Conservation (phyloP, 139 green algal genomes). For the Prasinococcaceae sp. region DNA sequence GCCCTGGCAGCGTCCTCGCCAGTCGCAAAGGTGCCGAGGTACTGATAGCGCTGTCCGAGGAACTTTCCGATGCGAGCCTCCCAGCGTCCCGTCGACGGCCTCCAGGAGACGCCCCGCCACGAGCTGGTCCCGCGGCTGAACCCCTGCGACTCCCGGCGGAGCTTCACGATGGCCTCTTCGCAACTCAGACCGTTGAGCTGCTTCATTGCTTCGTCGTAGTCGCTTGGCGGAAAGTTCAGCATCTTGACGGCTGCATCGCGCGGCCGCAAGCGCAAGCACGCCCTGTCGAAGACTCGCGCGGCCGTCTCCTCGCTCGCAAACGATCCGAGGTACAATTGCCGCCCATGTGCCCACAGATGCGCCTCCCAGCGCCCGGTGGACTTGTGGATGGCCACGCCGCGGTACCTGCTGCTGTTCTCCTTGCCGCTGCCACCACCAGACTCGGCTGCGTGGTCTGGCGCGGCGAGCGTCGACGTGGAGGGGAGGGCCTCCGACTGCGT, state of each 20-base stretch:
- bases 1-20: too few relatives aligned
- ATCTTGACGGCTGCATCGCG: not conserved
- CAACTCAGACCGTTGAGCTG: conserved; percentile 30
- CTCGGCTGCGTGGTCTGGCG: too few relatives aligned
- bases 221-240: conserved; percentile 43
- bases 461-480: too few relatives aligned
- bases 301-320: not conserved
- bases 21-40: conserved; percentile 56
- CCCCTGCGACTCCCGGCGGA: conserved; percentile 37
- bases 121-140: conserved; percentile 29
- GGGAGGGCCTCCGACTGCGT: too few relatives aligned
- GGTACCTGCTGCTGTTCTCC: too few relatives aligned
- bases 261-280: not conserved
- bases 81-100: conserved; percentile 55
- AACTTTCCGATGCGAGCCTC: conserved; percentile 67
- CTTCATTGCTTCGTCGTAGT: conserved; percentile 41
- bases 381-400: not conserved
- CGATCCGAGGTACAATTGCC: not conserved
- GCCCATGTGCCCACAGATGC: not conserved
- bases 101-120: conserved; percentile 47
- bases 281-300: not conserved
- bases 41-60: conserved; percentile 42
- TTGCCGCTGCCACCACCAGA: too few relatives aligned
- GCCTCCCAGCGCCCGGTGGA: not conserved
- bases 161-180: conserved; percentile 43